Evolutionary conservation across 176 grass and related monocot species (phyloP).

Genomic region (Secale cereale): DNA sequence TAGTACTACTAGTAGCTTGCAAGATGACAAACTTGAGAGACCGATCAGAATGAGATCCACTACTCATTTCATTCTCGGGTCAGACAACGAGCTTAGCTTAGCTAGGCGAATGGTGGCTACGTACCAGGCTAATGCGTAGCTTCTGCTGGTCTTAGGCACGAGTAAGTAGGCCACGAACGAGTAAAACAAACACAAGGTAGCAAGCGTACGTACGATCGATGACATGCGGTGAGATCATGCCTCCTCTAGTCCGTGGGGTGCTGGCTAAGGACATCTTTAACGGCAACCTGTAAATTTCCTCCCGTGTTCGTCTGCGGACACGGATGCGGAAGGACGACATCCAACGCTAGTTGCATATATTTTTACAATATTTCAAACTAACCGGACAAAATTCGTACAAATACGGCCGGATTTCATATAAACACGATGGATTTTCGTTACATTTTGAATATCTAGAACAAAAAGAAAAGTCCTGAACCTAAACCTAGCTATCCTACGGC

Average conservation of each 20-base stretch:
- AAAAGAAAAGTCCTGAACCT: too few species aligned
- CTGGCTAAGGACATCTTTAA: too few species aligned
- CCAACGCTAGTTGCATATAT: too few species aligned
- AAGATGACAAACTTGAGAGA: background rate
- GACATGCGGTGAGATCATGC: background rate
- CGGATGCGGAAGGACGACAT: too few species aligned
- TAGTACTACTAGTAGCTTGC: background rate
- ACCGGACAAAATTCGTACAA: too few species aligned
- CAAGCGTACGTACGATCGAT: background rate
- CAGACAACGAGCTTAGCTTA: background rate
- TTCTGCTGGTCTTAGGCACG: background rate
- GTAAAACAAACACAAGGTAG: conserved; percentile 25
- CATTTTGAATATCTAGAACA: too few species aligned
- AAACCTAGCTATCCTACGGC: too few species aligned
- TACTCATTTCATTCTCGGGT: conserved; percentile 25
- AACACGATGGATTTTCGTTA: too few species aligned
- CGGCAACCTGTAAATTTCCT: too few species aligned
- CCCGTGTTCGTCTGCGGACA: too few species aligned
- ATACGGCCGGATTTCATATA: too few species aligned
- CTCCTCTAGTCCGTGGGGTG: background rate
- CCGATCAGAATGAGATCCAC: background rate
- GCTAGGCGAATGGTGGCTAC: background rate
- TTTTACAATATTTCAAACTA: too few species aligned
- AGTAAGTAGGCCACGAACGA: background rate
- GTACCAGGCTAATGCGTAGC: background rate